Evolutionary conservation across 139 green algal species (phyloP), one percentile per base, ranked within the genome.

Genomic region (Chara braunii): DNA sequence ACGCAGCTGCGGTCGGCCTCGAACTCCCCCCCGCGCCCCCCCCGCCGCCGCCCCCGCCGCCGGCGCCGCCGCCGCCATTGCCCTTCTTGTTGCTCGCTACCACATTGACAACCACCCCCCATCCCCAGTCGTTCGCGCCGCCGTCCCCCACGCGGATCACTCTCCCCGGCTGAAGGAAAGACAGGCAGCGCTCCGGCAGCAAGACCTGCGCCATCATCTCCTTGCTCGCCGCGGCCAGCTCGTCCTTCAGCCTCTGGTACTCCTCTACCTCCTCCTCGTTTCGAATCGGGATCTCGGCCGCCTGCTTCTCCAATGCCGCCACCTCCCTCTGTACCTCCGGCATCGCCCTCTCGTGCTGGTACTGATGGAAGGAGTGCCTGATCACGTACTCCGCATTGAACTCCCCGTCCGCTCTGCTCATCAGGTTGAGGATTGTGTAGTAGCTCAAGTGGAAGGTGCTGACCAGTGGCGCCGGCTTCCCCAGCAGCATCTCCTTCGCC

Each of bases 391-490:
- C 88, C 79, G 93, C 87, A 76, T 80, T 73, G 32, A 60, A 61
- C 45, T 81, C 53, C 9, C 84, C 88, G 70, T 97, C 87, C 26
- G 64, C 64, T 5, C 71, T 64, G 30, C 42, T 68, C 54, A 84
- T 72, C 3, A 84, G 83, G 74, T 98, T 98, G 29, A 98, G 81
- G 76, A 97, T 83, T 9, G 84, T 91, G 73, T 95, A 94, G 79
- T 94, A 95, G 29, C 69, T 89, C 43, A 95, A 84, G 56, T 80
- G 81, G 86, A 95, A 95, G 26, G 65, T 81, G 56, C 75, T 86
- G 30, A 67, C 68, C 34, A 80, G 51, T 43, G 71, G 64, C 30
- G 51, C 45, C 3, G 66, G 60, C 30, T 62, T 54, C 4, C 77
- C 77, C 30, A 72, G 42, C 14, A 75, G 69, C 66, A 83, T 75